Conservation (phyloP, 306 rosid genomes). For the Dryas drummondii region DNA sequence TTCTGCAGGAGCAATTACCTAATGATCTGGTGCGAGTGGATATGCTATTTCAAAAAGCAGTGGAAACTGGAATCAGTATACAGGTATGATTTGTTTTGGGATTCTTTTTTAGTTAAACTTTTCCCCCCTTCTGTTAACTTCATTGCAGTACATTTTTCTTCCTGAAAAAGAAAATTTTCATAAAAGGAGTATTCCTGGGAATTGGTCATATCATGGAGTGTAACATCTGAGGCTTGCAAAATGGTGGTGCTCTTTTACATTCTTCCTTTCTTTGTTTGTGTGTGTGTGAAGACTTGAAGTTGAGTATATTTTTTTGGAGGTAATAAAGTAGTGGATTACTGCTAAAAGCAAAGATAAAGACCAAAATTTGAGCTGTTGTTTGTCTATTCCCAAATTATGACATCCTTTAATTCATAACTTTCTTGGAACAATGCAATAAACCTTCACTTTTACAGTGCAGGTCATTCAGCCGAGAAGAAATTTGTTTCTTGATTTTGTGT, state of each 20-base stretch:
- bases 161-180: not conserved
- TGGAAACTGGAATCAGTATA: constrained; percentile 73
- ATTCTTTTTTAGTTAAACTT: not conserved
- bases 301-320: not conserved
- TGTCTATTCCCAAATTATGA: constrained; percentile 3
- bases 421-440: constrained; percentile 29
- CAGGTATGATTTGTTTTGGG: constrained; percentile 44
- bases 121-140: not conserved
- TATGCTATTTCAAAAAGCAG: constrained; percentile 68
- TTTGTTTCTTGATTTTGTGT: constrained; percentile 66
- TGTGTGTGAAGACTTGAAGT: not conserved
- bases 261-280: no score
- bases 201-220: not conserved
- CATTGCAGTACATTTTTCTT: constrained; percentile 2
- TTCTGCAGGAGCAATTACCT: constrained; percentile 79
- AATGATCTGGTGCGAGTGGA: constrained; percentile 79
- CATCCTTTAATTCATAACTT: constrained; percentile 7
- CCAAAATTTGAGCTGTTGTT: not conserved
- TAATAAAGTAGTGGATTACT: not conserved
- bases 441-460: constrained; percentile 68
- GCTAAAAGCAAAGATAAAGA: not conserved
- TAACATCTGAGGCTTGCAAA: not conserved
- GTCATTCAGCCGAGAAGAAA: constrained; percentile 68
- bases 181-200: not conserved
- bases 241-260: not conserved